Percentiles rank a stretch among this genome's conserved stretches.
Conservation (phyloP, 1,139 yeast genomes). For the Geotrichum macrosporum region DNA sequence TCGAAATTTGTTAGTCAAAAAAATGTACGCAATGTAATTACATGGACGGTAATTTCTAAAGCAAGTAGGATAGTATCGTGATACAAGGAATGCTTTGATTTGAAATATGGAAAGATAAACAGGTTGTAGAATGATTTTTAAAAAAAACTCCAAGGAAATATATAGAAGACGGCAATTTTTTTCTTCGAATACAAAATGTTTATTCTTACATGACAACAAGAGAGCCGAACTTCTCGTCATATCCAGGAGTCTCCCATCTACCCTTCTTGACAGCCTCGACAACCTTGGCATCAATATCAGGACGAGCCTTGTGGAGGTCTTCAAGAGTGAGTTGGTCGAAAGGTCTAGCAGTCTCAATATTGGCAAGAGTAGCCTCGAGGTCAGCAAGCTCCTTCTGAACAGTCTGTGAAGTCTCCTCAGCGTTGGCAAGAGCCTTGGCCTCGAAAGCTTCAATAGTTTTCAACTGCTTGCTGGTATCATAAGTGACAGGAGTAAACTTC, state of each 20-base stretch:
- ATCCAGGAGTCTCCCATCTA: conserved; percentile 97
- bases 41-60: background rate
- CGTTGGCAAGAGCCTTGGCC: conserved; percentile 92
- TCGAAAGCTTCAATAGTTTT: conserved; percentile 92
- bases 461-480: conserved; percentile 84
- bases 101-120: conserved; percentile 4
- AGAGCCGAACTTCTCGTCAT: conserved; percentile 96
- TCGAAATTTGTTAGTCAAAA: no score
- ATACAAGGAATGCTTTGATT: conserved; percentile 5
- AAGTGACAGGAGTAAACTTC: conserved; percentile 74
- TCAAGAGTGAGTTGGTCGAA: conserved; percentile 95
- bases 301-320: conserved; percentile 91
- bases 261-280: conserved; percentile 93
- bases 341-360: conserved; percentile 96
- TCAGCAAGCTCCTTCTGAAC: conserved; percentile 83
- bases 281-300: conserved; percentile 96
- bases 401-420: conserved; percentile 85
- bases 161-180: no score
- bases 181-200: no score
- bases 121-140: background rate
- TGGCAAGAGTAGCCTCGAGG: conserved; percentile 80
- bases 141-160: no score
- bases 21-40: background rate
- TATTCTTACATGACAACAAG: conserved; percentile 89
- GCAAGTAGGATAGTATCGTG: background rate